Percentiles rank a stretch among this genome's conserved stretches.
Conservation (phyloP, 2,329 filamentous ascomycete genomes). For the Fusarium sp. region DNA sequence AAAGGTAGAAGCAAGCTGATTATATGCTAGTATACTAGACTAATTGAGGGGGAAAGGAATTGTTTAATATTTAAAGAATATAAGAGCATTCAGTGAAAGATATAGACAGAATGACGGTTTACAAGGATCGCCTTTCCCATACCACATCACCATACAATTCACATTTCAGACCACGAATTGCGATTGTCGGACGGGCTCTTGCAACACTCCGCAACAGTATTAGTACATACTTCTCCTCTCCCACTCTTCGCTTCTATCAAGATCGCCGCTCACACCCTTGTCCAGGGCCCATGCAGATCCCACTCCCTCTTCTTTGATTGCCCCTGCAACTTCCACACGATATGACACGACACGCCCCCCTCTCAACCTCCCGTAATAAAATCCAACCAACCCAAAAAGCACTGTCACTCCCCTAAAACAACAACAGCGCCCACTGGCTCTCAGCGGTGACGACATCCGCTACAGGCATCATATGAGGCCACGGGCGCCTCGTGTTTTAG, state of each 20-base stretch:
- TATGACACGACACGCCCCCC: constrained; percentile 32
- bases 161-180: constrained; percentile 20
- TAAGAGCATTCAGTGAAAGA: background rate
- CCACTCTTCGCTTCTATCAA: constrained; percentile 16
- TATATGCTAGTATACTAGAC: background rate
- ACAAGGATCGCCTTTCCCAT: constrained; percentile 23
- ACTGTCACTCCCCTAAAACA: constrained; percentile 15
- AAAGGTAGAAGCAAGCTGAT: background rate
- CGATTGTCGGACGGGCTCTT: constrained; percentile 22
- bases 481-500: constrained; percentile 34
- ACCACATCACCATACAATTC: constrained; percentile 16
- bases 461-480: constrained; percentile 1
- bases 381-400: background rate
- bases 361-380: constrained; percentile 9
- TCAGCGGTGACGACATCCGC: constrained; percentile 33
- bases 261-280: constrained; percentile 30
- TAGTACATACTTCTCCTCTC: background rate
- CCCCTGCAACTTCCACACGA: constrained; percentile 20
- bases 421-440: constrained; percentile 9
- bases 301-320: constrained; percentile 5
- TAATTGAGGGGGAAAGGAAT: background rate
- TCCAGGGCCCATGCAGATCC: constrained; percentile 20
- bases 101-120: background rate
- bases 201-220: constrained; percentile 17
- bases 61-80: background rate